These are phyloP conservation scores for Orbilia brochopaga DNA, from an alignment of 2,329 filamentous ascomycete species.

Conservation along the genomic window DNA sequence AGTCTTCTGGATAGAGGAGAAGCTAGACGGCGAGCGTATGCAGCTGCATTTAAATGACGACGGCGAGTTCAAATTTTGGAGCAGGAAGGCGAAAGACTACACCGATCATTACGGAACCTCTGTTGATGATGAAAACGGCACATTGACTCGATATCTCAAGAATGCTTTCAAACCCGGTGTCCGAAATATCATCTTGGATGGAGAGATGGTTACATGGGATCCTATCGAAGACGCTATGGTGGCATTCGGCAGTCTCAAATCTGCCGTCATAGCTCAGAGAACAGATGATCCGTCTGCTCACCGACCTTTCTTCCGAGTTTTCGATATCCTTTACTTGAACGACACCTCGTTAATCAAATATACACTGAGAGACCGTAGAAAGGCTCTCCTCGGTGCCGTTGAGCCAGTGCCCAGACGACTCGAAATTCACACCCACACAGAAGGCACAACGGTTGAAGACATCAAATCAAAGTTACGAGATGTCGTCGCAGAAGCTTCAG, in stretches of 20 bases:
- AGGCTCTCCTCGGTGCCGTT: constrained; percentile 75
- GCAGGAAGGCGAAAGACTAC: constrained; percentile 93
- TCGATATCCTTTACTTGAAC: constrained; percentile 91
- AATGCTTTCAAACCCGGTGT: constrained; percentile 79
- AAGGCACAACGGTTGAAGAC: constrained; percentile 70
- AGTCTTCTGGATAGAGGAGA: constrained; percentile 97
- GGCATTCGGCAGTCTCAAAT: constrained; percentile 90
- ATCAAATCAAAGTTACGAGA: constrained; percentile 81
- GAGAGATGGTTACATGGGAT: constrained; percentile 99
- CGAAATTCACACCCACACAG: constrained; percentile 77
- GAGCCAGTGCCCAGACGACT: constrained; percentile 74
- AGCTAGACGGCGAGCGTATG: constrained; percentile 95
- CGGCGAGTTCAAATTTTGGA: constrained; percentile 88
- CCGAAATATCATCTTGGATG: constrained; percentile 86
- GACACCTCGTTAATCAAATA: constrained; percentile 79
- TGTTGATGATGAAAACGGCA: constrained; percentile 74
- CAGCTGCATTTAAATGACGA: constrained; percentile 87
- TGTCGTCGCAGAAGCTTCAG: constrained; percentile 75
- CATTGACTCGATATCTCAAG: constrained; percentile 79
- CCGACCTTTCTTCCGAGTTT: constrained; percentile 78
- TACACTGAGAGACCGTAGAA: constrained; percentile 78
- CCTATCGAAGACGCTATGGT: constrained; percentile 82
- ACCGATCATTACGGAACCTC: constrained; percentile 88
- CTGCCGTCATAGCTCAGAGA: constrained; percentile 80
- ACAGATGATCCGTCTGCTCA: constrained; percentile 68